Conservation (phyloP, 75 land plant genomes). For the Larix kaempferi region DNA sequence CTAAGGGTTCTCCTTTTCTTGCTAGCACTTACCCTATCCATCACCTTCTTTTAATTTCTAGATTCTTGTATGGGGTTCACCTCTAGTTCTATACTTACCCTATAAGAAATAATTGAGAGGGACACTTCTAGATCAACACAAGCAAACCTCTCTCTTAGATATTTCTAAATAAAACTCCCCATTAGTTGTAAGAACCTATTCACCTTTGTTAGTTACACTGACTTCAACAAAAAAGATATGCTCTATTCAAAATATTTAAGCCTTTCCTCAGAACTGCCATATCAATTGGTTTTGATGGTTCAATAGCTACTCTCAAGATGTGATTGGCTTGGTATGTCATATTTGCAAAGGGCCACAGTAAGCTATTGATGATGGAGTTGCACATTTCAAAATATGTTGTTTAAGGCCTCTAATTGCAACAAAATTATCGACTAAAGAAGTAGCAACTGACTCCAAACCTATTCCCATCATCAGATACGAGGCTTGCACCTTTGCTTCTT, state of each 20-base stretch:
- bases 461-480: slow-evolving; percentile 96
- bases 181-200: slow-evolving; percentile 15
- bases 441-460: slow-evolving; percentile 61
- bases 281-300: slow-evolving; percentile 84
- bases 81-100: slow-evolving; percentile 77
- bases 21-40: too few species aligned
- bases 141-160: slow-evolving; percentile 86
- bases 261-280: slow-evolving; percentile 79
- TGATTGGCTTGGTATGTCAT: slow-evolving; percentile 88
- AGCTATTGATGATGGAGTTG: slow-evolving; percentile 73
- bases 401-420: slow-evolving; percentile 89
- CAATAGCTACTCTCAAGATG: slow-evolving; percentile 84
- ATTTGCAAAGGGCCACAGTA: slow-evolving; percentile 86
- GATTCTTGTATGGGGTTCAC: too few species aligned
- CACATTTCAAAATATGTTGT: slow-evolving; percentile 80
- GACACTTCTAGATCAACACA: slow-evolving; percentile 78
- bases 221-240: slow-evolving; percentile 98
- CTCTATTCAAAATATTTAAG: slow-evolving; percentile 67
- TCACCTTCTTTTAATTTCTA: too few species aligned
- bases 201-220: slow-evolving; percentile 19
- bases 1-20: too few species aligned
- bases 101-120: slow-evolving; percentile 73
- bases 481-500: slow-evolving; percentile 75
- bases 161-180: slow-evolving; percentile 96
- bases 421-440: slow-evolving; percentile 72